Evolutionary conservation across 2,329 filamentous ascomycete species (phyloP).

Genomic region (Juglanconis sp.): DNA sequence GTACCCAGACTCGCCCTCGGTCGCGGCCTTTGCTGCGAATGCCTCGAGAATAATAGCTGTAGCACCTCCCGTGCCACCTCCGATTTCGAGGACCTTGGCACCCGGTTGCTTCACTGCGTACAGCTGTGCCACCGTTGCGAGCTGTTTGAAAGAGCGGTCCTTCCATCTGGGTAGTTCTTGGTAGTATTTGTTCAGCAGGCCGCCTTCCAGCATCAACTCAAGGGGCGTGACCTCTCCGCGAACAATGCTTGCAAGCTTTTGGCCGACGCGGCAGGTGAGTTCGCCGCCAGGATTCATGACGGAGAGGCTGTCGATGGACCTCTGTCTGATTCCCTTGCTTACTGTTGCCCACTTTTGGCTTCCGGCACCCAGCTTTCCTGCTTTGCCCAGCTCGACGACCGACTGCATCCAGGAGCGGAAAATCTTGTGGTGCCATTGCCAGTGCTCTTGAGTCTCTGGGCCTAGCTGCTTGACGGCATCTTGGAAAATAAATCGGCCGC

Average conservation of each 20-base stretch:
- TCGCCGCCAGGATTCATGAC: slow-evolving; percentile 26
- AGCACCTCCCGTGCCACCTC: background rate
- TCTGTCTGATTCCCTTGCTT: background rate
- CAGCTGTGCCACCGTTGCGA: background rate
- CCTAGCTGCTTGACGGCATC: background rate
- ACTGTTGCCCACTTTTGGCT: background rate
- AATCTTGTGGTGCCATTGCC: background rate
- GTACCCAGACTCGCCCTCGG: background rate
- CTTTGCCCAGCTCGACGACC: background rate
- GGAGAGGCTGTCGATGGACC: slow-evolving; percentile 11
- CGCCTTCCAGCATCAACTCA: slow-evolving; percentile 32
- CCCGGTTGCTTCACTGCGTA: slow-evolving; percentile 20
- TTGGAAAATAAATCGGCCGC: no score
- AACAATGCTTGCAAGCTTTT: slow-evolving; percentile 30
- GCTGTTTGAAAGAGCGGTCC: slow-evolving; percentile 19
- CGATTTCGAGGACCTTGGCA: slow-evolving; percentile 16
- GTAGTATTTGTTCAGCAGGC: slow-evolving; percentile 31
- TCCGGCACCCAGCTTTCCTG: background rate
- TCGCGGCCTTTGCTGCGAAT: background rate
- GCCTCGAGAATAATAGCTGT: background rate
- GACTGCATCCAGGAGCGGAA: background rate
- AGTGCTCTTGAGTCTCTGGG: background rate
- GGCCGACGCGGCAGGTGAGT: slow-evolving; percentile 26
- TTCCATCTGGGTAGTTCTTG: slow-evolving; percentile 23
- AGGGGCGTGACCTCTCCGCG: slow-evolving; percentile 29